phyloP scores from a whole-genome alignment of 169 alveolate genomes.

The Toxoplasma gondii region DNA sequence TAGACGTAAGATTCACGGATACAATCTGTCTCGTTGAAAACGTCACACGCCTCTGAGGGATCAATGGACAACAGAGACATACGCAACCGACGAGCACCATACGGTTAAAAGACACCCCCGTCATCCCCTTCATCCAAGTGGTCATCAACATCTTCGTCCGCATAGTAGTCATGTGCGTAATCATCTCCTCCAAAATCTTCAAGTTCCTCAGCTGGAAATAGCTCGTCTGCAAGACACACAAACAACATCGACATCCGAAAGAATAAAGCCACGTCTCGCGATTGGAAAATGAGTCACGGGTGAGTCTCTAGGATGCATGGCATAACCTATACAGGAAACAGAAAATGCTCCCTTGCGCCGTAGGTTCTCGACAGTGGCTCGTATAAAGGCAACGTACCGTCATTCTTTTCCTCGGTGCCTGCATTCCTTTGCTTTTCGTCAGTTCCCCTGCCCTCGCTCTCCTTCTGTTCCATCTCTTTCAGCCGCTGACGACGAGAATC shows the following conservation, averaged over 20 bases:
- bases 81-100: not conserved
- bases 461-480: conserved; percentile 67
- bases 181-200: conserved; percentile 71
- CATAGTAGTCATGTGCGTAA: conserved; percentile 69
- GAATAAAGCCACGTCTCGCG: no score
- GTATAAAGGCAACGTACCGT: conserved; percentile 25
- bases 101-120: conserved; percentile 57
- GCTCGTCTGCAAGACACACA: conserved; percentile 41
- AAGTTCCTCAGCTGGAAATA: conserved; percentile 57
- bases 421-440: conserved; percentile 42
- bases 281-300: no score
- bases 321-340: no score
- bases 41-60: not conserved
- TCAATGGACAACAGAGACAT: not conserved
- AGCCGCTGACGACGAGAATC: conserved; percentile 50
- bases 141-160: conserved; percentile 68
- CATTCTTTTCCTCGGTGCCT: conserved; percentile 39
- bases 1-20: not conserved
- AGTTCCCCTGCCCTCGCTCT: conserved; percentile 51
- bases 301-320: no score
- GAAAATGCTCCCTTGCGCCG: no score
- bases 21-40: not conserved
- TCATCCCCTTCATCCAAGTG: conserved; percentile 66
- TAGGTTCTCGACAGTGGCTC: no score
- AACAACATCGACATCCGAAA: not conserved